Percentiles rank a stretch among this genome's conserved stretches.
phyloP scores from a whole-genome alignment of 768 basidiomycete species.

The Trichaptum fuscoviolaceum region DNA sequence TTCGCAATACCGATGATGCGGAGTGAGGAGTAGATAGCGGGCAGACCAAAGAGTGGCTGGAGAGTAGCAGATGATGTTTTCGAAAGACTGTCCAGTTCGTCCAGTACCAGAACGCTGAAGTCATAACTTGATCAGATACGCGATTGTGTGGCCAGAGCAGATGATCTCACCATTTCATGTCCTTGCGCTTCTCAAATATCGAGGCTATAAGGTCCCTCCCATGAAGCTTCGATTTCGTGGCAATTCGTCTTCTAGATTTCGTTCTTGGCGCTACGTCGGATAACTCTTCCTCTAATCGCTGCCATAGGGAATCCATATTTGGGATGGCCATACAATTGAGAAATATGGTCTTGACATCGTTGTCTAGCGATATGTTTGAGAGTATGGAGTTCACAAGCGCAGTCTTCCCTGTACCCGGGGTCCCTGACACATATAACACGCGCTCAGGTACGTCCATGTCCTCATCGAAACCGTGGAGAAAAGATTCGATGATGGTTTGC shows the following conservation, averaged over 20 bases:
- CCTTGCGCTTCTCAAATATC: slow-evolving; percentile 29
- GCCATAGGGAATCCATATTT: slow-evolving; percentile 66
- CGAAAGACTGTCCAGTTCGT: slow-evolving; percentile 82
- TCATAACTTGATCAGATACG: slow-evolving; percentile 14
- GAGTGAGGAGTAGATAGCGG: slow-evolving; percentile 46
- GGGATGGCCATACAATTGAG: slow-evolving; percentile 81
- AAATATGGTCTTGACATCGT: slow-evolving; percentile 44
- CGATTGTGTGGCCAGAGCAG: not conserved
- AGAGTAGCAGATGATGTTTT: slow-evolving; percentile 44
- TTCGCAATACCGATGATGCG: slow-evolving; percentile 85
- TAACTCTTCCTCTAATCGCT: slow-evolving; percentile 57
- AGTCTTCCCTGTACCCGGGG: slow-evolving; percentile 91
- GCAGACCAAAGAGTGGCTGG: slow-evolving; percentile 62
- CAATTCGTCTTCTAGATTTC: slow-evolving; percentile 24
- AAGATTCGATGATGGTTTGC: slow-evolving; percentile 48
- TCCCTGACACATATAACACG: slow-evolving; percentile 79
- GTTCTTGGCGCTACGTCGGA: slow-evolving; percentile 29
- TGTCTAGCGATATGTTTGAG: slow-evolving; percentile 28
- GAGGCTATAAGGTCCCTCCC: slow-evolving; percentile 15
- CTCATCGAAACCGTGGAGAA: slow-evolving; percentile 25
- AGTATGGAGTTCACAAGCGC: slow-evolving; percentile 72
- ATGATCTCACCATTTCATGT: slow-evolving; percentile 46
- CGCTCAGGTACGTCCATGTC: not conserved
- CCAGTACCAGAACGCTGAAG: slow-evolving; percentile 68
- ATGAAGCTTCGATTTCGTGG: slow-evolving; percentile 42